These are phyloP conservation scores for Hypoxylon sp. DNA, from an alignment of 2,329 filamentous ascomycete species.

Conservation along the genomic window DNA sequence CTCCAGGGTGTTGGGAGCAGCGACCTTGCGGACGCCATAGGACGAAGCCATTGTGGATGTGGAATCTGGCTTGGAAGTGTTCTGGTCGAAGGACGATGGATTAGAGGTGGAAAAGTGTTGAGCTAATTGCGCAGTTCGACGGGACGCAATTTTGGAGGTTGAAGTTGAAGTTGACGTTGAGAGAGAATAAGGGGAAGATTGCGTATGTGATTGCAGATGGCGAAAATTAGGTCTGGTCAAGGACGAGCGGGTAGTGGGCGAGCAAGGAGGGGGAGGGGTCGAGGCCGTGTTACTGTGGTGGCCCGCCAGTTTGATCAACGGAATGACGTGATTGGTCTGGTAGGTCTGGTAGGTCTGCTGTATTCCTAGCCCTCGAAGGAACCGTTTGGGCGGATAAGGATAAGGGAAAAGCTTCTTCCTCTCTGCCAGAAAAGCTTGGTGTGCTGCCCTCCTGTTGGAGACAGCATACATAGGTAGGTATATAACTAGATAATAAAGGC, in stretches of 20 bases:
- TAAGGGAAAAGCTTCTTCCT: constrained; percentile 27
- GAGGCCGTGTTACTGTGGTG: constrained; percentile 45
- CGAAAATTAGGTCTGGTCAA: constrained; percentile 38
- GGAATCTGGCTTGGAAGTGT: constrained; percentile 28
- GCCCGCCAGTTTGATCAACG: constrained; percentile 47
- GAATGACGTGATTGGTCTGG: constrained; percentile 50
- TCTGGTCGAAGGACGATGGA: constrained; percentile 43
- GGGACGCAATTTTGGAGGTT: constrained; percentile 60
- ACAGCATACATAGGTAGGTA: constrained; percentile 8
- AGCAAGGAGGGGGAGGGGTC: constrained; percentile 52
- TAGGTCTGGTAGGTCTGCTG: constrained; percentile 34
- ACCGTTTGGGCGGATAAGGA: constrained; percentile 27
- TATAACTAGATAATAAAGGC: too few species aligned
- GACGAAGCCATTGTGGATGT: constrained; percentile 67
- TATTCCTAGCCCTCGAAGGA: constrained; percentile 22
- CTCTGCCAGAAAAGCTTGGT: constrained; percentile 33
- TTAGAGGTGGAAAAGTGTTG: constrained; percentile 62
- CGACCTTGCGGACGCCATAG: constrained; percentile 89
- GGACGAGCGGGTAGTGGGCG: constrained; percentile 32
- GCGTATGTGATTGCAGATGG: constrained; percentile 37
- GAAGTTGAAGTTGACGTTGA: constrained; percentile 27
- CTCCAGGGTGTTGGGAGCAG: constrained; percentile 90
- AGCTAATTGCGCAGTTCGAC: constrained; percentile 66
- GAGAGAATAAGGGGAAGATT: constrained; percentile 28
- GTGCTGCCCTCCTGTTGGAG: constrained; percentile 34